Evolutionary conservation across 1,284 basidiomycete species (phyloP).

Genomic region (Fomitiporia mediterranea): DNA sequence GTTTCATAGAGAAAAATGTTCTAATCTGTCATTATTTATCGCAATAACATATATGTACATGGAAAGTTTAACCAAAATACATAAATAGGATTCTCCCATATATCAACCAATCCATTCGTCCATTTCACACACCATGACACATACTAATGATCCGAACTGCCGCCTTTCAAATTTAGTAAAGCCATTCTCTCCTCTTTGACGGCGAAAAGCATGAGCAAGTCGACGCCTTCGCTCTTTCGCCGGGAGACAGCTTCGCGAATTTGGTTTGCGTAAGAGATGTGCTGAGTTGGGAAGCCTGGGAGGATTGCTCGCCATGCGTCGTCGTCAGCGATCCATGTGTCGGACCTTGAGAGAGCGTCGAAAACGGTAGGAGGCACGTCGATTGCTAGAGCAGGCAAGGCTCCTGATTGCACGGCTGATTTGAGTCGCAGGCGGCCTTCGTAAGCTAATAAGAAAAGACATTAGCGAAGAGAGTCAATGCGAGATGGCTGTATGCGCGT

Average conservation of each 20-base stretch:
- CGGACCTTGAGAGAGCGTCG: conserved; percentile 51
- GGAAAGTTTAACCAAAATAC: too few species aligned
- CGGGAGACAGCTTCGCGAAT: conserved; percentile 59
- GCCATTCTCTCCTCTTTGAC: conserved; percentile 68
- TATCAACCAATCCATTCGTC: too few species aligned
- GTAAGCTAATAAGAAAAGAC: conserved; percentile 42
- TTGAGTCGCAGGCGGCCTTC: conserved; percentile 55
- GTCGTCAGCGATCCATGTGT: conserved; percentile 67
- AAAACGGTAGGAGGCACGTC: conserved; percentile 60
- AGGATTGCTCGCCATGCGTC: conserved; percentile 63
- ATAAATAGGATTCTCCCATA: too few species aligned
- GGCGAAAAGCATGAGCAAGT: conserved; percentile 61
- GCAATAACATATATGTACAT: too few species aligned
- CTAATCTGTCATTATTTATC: too few species aligned
- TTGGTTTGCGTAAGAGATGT: conserved; percentile 56
- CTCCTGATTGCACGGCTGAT: conserved; percentile 48
- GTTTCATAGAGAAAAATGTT: too few species aligned
- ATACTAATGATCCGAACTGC: conserved; percentile 8
- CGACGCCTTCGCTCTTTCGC: conserved; percentile 57
- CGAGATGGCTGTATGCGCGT: conserved; percentile 9
- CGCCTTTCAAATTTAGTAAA: conserved; percentile 35
- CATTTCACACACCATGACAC: too few species aligned
- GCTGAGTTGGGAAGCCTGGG: conserved; percentile 48
- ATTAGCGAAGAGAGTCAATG: conserved; percentile 9
- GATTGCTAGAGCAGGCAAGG: conserved; percentile 60